phyloP scores from a whole-genome alignment of 345 rosid genomes.

The Syzygium oleosum region DNA sequence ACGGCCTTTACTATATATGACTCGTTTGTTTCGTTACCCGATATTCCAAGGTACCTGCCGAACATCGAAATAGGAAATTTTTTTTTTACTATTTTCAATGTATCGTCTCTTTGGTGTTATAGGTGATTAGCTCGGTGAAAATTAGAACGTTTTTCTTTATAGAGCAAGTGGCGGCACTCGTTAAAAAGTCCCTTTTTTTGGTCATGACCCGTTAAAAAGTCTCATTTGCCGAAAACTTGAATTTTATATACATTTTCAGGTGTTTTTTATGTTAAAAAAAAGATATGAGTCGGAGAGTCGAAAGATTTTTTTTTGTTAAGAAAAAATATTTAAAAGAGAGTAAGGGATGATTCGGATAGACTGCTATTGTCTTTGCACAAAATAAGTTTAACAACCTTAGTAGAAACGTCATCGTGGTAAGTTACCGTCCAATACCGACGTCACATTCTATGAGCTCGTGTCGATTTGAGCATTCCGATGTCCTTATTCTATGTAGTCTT shows the following conservation, averaged over 20 bases:
- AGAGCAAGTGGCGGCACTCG: fast-evolving
- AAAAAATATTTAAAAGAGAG: neutral
- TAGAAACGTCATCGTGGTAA: neutral
- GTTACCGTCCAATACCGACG: too few relatives aligned
- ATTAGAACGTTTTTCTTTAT: neutral
- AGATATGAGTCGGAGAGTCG: neutral
- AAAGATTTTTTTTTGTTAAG: neutral
- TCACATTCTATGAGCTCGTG: neutral
- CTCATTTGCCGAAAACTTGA: neutral
- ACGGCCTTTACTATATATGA: neutral
- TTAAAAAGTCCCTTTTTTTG: neutral
- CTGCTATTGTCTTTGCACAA: neutral
- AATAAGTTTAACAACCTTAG: neutral
- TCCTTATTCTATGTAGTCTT: neutral
- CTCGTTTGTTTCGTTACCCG: fast-evolving
- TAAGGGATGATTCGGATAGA: neutral
- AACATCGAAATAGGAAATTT: neutral
- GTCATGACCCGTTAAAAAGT: neutral
- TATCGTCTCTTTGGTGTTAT: neutral
- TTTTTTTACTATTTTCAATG: neutral
- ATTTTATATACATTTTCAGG: neutral
- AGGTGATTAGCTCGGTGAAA: neutral
- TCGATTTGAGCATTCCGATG: neutral
- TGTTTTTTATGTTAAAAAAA: fast-evolving
- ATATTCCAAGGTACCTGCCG: fast-evolving